Evolutionary conservation across 1,284 basidiomycete genomes (phyloP).

Genomic region (Cryptococcus floricola): DNA sequence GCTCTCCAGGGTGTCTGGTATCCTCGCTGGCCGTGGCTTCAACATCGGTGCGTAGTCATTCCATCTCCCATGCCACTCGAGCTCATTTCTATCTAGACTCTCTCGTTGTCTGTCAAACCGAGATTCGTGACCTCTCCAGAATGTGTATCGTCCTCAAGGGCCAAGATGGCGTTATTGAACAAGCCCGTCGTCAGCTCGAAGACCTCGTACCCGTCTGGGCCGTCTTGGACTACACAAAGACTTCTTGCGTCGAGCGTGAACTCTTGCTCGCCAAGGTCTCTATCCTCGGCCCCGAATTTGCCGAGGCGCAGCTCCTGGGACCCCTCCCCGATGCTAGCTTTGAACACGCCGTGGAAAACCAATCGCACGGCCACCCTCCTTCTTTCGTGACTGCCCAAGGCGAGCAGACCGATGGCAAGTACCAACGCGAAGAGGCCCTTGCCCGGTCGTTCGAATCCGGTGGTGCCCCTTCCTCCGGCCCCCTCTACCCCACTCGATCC

Average conservation of each 20-base stretch:
- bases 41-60: slow-evolving; percentile 64
- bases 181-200: slow-evolving; percentile 87
- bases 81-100: slow-evolving; percentile 61
- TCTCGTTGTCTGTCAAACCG: slow-evolving; percentile 95
- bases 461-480: slow-evolving; percentile 1
- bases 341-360: slow-evolving; percentile 26
- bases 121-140: slow-evolving; percentile 92
- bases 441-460: slow-evolving; percentile 70
- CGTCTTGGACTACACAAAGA: slow-evolving; percentile 91
- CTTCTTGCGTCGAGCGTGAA: slow-evolving; percentile 80
- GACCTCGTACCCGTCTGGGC: slow-evolving; percentile 97
- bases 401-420: slow-evolving; percentile 51
- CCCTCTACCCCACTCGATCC: slow-evolving; percentile 43
- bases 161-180: slow-evolving; percentile 97
- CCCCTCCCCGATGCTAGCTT: slow-evolving; percentile 64
- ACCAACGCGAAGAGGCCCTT: slow-evolving; percentile 64
- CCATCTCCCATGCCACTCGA: neutral
- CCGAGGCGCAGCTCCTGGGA: slow-evolving; percentile 67
- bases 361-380: slow-evolving; percentile 24
- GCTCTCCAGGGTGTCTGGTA: slow-evolving; percentile 93
- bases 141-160: slow-evolving; percentile 98
- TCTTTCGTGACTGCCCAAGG: slow-evolving; percentile 29
- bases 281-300: slow-evolving; percentile 94
- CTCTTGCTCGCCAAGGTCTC: slow-evolving; percentile 87
- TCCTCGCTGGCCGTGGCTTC: slow-evolving; percentile 93